phyloP scores from a whole-genome alignment of 2,329 filamentous ascomycete species.

The Fusarium sp. region DNA sequence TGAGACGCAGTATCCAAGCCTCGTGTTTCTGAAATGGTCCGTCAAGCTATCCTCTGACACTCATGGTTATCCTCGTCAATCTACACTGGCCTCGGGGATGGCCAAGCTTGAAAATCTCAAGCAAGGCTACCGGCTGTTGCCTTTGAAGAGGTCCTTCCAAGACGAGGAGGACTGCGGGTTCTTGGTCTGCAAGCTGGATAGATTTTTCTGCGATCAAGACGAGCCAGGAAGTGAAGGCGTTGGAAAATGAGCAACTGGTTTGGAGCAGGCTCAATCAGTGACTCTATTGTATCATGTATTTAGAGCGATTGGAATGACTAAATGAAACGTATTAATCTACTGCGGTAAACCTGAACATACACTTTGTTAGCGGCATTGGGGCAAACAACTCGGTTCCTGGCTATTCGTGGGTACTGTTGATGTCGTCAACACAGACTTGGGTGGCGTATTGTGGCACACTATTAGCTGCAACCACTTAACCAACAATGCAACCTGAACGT shows the following conservation, averaged over 20 bases:
- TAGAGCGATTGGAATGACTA: neutral
- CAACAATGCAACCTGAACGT: neutral
- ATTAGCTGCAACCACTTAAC: neutral
- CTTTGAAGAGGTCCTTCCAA: neutral
- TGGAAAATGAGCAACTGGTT: neutral
- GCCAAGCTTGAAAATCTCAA: slow-evolving; percentile 9
- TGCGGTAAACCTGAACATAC: neutral
- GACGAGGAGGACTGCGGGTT: neutral
- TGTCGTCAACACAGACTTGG: neutral
- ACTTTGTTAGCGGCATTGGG: neutral
- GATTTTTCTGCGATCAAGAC: no score
- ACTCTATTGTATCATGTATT: neutral
- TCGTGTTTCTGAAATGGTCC: slow-evolving; percentile 12
- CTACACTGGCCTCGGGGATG: neutral
- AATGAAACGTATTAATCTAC: neutral
- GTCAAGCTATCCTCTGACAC: neutral
- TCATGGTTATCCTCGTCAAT: neutral
- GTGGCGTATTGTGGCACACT: neutral
- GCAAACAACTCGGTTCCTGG: neutral
- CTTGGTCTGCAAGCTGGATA: slow-evolving; percentile 12
- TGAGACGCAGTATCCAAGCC: neutral
- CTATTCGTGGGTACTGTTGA: neutral
- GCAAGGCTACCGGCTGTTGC: slow-evolving; percentile 8
- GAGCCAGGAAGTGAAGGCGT: neutral
- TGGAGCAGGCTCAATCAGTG: neutral